These are phyloP conservation scores for Glycine soja DNA, from an alignment of 306 rosid genomes.

Conservation along the genomic window DNA sequence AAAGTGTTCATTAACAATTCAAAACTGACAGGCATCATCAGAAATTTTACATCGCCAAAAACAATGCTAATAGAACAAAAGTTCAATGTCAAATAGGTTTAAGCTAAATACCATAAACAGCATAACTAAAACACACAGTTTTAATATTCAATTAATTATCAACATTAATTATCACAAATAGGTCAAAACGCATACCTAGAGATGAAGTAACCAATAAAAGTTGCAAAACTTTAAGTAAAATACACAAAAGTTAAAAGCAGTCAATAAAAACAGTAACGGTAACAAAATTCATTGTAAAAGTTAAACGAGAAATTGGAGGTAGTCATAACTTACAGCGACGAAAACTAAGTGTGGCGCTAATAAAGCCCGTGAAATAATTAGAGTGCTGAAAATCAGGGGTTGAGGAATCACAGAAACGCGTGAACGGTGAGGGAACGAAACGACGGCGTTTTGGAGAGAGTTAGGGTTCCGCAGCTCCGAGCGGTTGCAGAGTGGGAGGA, in stretches of 20 bases:
- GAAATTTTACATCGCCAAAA: neutral
- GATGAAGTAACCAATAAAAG: neutral
- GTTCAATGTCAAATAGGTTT: neutral
- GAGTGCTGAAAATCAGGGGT: neutral
- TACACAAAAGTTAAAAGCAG: neutral
- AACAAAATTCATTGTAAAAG: neutral
- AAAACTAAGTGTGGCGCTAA: slow-evolving; percentile 1
- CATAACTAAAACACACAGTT: neutral
- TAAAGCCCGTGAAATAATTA: neutral
- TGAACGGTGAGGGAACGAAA: slow-evolving; percentile 25
- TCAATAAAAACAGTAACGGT: neutral
- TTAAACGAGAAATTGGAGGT: neutral
- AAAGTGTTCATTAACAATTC: neutral
- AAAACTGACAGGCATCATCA: neutral
- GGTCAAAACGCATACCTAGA: neutral
- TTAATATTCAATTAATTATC: slow-evolving; percentile 5
- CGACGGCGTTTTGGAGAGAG: slow-evolving; percentile 41
- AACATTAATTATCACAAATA: neutral
- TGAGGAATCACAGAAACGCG: neutral
- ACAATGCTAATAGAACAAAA: slow-evolving; percentile 2
- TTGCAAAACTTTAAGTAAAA: neutral
- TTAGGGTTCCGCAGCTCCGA: slow-evolving; percentile 47
- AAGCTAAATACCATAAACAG: slow-evolving; percentile 2
- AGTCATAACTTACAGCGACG: slow-evolving; percentile 47
- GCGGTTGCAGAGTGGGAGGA: slow-evolving; percentile 47